Evolutionary conservation across 106 monocot genomes (phyloP), one percentile per base, ranked within the genome.

Genomic region (Hemerocallis citrina): DNA sequence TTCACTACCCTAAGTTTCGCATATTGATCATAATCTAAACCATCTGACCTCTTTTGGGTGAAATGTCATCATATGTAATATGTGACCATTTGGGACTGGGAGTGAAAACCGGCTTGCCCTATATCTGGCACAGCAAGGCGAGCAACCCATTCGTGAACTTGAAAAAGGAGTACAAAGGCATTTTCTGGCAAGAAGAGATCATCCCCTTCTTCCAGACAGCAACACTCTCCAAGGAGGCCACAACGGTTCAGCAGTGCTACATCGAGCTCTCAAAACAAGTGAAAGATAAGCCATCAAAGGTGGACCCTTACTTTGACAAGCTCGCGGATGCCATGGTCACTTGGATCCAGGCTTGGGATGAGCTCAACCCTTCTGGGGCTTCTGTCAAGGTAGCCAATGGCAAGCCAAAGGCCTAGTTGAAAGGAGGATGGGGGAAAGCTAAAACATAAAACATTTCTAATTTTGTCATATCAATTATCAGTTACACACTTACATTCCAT

Each of bases 281-380:
- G 2, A 62, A 25, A 42, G 54, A 61, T 20, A 68, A 68, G 32
- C 68, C 68, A 22, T 46, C 58, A 9, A 64, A 73, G 45, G 50
- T 74, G 23, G 67, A 74, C 22, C 61, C 61, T 11, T 74, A 74
- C 60, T 74, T 74, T 60, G 29, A 36, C 37, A 74, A 68, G 42
- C 66, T 74, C 6, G 74, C 74, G 0, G 74, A 74, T 41, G 60
- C 61, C 29, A 74, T 74, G 67, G 59, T 50, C 13, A 74, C 74
- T 6, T 74, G 67, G 74, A 74, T 74, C 5, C 62, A 74, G 34
- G 67, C 74, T 1, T 74, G 74, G 67, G 74, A 67, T 52, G 61
- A 55, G 60, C 74, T 68, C 55, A 75, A 75, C 50, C 61, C 74
- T 7, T 29, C 47, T 14, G 59, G 22, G 11, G 15, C 11, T 22